Evolutionary conservation across 2,329 filamentous ascomycete species (phyloP), one percentile per base, ranked within the genome.

Genomic region (Cladosporium sp.): DNA sequence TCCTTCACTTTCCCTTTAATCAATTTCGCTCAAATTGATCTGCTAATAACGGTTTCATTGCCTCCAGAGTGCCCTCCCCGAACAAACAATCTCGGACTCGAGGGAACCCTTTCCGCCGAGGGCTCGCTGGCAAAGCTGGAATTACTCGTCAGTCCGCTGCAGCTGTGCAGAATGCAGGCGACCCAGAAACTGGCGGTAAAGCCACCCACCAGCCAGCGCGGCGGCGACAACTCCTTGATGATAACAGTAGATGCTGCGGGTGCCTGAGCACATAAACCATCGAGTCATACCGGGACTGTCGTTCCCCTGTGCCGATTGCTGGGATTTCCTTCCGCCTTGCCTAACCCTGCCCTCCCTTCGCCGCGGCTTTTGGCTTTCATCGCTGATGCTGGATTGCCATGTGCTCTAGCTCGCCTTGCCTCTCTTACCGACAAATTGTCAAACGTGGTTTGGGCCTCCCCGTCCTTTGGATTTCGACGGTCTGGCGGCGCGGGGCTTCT

Each of bases 91-190:
- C 40, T 46, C 40, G 40, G 40, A 46, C n/a, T 21, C n/a, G n/a
- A 23, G 40, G 40, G n/a, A 46, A 23, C 40, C 40, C n/a, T 46
- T 46, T 46, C 40, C 40, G 40, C 40, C 49, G 49, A 52, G 26
- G 50, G 14, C 50, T 31, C 28, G 28, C 52, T 31, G 21, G 21
- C 37, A 40, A 44, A 10, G 7, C 40, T 44, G 37, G n/a, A 21
- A 46, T 46, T 46, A 46, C 40, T 46, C 40, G 40, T 33, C 31
- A 12, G 21, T 55, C 23, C 10, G 23, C 61, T 63, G 61, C 50
- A 55, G 61, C 50, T 33, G 50, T 63, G 61, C 50, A 63, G 61
- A 62, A 63, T 31, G 61, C 61, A 63, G 61, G 61, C 40, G 40
- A 46, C 35, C 49, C 23, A 29, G 29, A 21, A 21, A 63, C 31